These are phyloP conservation scores for Dendrobium officinale DNA, from an alignment of 106 monocot species.

Conservation along the genomic window DNA sequence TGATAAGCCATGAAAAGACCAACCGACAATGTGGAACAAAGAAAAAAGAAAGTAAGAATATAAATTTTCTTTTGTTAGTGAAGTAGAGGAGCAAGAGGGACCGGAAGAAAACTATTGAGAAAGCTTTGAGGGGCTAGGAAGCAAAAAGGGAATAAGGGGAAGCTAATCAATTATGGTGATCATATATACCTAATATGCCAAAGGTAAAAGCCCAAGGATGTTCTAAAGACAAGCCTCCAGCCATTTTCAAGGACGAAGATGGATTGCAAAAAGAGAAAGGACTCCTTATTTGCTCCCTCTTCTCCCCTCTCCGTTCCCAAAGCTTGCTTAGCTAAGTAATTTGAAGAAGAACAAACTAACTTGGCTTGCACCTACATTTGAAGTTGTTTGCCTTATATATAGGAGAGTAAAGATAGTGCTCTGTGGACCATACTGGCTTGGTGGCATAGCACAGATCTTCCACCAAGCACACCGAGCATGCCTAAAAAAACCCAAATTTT, in stretches of 20 bases:
- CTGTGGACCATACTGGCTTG: background rate
- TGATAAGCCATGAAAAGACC: too few relatives aligned
- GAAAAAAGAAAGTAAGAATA: too few relatives aligned
- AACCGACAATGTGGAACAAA: too few relatives aligned
- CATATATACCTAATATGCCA: slow-evolving; percentile 38
- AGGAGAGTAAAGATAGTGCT: background rate
- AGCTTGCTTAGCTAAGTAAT: background rate
- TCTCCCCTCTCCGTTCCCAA: background rate
- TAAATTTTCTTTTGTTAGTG: too few relatives aligned
- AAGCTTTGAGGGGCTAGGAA: too few relatives aligned
- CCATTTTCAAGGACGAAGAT: slow-evolving; percentile 16
- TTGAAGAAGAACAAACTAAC: background rate
- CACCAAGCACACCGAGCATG: background rate
- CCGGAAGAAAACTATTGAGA: too few relatives aligned
- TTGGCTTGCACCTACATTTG: background rate
- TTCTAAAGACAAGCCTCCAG: slow-evolving; percentile 28
- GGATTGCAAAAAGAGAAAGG: background rate
- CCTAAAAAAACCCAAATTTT: too few relatives aligned
- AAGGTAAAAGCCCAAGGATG: slow-evolving; percentile 56
- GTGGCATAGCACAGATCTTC: background rate
- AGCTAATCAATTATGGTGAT: background rate
- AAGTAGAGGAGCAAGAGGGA: too few relatives aligned
- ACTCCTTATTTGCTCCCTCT: background rate
- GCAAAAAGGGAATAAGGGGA: background rate
- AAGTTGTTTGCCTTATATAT: background rate